Evolutionary conservation across 169 alveolate species (phyloP).

Genomic region (Cryptosporidium tyzzeri): DNA sequence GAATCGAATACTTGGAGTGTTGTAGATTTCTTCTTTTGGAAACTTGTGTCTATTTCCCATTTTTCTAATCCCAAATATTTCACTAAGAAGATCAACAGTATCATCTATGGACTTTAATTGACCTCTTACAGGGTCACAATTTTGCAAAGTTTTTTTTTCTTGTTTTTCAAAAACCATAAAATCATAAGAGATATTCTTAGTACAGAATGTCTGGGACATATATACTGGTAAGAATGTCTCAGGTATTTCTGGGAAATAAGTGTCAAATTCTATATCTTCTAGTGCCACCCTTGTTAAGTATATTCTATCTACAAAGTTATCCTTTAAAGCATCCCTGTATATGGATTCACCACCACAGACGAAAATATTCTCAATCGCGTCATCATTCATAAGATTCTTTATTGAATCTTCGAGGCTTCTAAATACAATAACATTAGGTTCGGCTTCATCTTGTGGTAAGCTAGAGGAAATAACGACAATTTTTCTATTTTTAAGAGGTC

Average conservation of each 20-base stretch:
- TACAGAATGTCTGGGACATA: constrained; percentile 79
- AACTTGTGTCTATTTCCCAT: constrained; percentile 60
- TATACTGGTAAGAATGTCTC: constrained; percentile 77
- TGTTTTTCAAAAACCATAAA: constrained; percentile 77
- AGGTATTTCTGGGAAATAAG: constrained; percentile 81
- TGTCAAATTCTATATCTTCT: constrained; percentile 84
- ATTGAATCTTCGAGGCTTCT: constrained; percentile 80
- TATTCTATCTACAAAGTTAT: constrained; percentile 80
- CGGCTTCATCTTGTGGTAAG: constrained; percentile 76
- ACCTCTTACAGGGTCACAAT: not conserved
- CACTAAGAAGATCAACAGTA: constrained; percentile 81
- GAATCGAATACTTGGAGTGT: constrained; percentile 29
- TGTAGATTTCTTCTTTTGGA: constrained; percentile 31
- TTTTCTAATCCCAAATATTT: constrained; percentile 48
- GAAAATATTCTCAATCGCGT: constrained; percentile 82
- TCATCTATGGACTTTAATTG: constrained; percentile 71
- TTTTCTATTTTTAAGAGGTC: constrained; percentile 89
- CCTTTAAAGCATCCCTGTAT: constrained; percentile 84
- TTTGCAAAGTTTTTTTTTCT: constrained; percentile 18
- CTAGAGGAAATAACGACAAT: constrained; percentile 89
- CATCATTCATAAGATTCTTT: constrained; percentile 56
- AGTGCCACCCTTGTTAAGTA: constrained; percentile 89
- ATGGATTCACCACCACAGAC: constrained; percentile 91
- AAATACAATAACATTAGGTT: constrained; percentile 77
- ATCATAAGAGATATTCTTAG: constrained; percentile 76